Evolutionary conservation across 108 stramenopile genomes (phyloP), one percentile per base, ranked within the genome.

Genomic region (Nitzschia inconspicua): DNA sequence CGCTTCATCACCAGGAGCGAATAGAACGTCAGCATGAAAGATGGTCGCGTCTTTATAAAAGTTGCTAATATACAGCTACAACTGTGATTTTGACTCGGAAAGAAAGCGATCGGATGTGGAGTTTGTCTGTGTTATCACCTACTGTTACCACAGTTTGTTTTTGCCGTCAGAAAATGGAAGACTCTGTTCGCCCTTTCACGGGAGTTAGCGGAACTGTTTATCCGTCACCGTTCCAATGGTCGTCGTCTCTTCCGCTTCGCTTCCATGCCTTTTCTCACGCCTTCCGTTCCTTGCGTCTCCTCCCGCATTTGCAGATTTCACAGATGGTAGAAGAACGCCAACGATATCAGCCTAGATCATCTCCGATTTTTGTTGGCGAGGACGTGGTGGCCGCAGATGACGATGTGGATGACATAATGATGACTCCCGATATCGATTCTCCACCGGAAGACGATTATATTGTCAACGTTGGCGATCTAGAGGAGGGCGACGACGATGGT

Each of bases 391-490:
- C 25, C 9, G 50, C 51, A 10, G 69, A 70, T 16, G 61, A 63
- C 23, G 66, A 58, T 23, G 25, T 59, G 27, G 53, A 54, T 19
- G n/a, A n/a, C n/a, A n/a, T n/a, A n/a, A n/a, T n/a, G n/a, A n/a
- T n/a, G n/a, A n/a, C n/a, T n/a, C 23, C 5, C 2, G 60, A 47
- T 47, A 47, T 61, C 44, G 74, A 80, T 29, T 49, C 61, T 16
- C 59, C 62, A 10, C 54, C 60, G 25, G 70, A 70, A 13, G 82
- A 75, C 42, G 82, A 91, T 62, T 83, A 80, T 68, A 76, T 84
- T 59, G 64, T 84, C 20, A 75, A 82, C 28, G 76, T 77, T 26
- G 79, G 73, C 16, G 91, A 88, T 37, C 57, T 89, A 24, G 69
- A 58, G 22, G 67, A 52, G n/a, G 78, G 71, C 13, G 73, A 57